phyloP scores from a whole-genome alignment of 345 rosid species.

The Anacardium occidentale region DNA sequence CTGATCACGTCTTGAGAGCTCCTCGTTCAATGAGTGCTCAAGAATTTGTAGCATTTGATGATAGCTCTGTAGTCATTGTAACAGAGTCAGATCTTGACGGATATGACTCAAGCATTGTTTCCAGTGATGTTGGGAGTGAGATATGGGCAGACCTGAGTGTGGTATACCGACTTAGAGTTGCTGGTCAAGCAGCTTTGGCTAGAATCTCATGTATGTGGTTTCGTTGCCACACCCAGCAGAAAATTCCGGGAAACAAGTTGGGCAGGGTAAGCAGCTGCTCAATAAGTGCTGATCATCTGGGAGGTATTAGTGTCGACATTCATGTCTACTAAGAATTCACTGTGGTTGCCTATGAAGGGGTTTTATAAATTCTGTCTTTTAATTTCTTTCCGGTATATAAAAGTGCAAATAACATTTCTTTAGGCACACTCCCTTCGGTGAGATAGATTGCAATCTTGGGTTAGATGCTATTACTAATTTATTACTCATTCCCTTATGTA shows the following conservation, averaged over 20 bases:
- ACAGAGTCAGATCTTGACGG: conserved; percentile 84
- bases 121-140: conserved; percentile 34
- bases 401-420: conserved; percentile 27
- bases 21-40: conserved; percentile 23
- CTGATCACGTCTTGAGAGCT: conserved; percentile 31
- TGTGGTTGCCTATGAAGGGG: conserved; percentile 15
- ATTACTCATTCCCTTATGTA: no score
- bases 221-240: conserved; percentile 50
- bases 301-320: conserved; percentile 74
- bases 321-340: conserved; percentile 59
- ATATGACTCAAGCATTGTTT: conserved; percentile 41
- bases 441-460: no score
- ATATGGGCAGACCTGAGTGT: conserved; percentile 68
- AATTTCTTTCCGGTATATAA: conserved; percentile 14
- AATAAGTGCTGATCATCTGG: conserved; percentile 35
- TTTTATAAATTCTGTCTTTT: neutral
- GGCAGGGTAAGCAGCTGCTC: conserved; percentile 38
- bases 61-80: conserved; percentile 73
- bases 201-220: conserved; percentile 79
- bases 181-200: conserved; percentile 63
- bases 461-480: no score
- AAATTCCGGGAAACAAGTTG: conserved; percentile 45
- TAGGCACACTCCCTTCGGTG: neutral
- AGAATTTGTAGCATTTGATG: conserved; percentile 67
- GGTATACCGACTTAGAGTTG: conserved; percentile 62